Evolutionary conservation across 2,329 filamentous ascomycete genomes (phyloP).

Genomic region (Myriosclerotinia duriaeana): DNA sequence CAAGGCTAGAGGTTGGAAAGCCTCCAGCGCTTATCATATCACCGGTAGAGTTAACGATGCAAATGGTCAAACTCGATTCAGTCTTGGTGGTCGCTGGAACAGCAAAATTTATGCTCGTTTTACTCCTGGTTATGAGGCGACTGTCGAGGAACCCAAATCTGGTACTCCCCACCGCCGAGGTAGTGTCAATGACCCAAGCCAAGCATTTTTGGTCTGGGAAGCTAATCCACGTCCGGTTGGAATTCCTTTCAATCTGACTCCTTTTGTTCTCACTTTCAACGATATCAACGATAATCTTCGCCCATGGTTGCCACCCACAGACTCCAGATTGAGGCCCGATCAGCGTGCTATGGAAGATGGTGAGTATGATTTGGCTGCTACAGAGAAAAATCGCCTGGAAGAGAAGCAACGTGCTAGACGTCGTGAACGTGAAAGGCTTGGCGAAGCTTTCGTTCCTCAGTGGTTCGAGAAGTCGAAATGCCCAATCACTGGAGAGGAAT

Average conservation of each 20-base stretch:
- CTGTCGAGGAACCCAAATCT: conserved; percentile 57
- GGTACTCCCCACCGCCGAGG: conserved; percentile 45
- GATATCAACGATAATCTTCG: conserved; percentile 80
- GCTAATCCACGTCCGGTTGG: conserved; percentile 75
- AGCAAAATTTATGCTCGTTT: conserved; percentile 93
- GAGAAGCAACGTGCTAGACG: conserved; percentile 82
- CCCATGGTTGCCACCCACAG: conserved; percentile 81
- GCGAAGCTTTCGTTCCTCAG: conserved; percentile 77
- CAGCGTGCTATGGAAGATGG: conserved; percentile 98
- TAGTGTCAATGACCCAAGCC: conserved; percentile 62
- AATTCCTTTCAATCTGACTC: conserved; percentile 95
- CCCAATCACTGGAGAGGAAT: conserved; percentile 80
- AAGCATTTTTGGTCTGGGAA: conserved; percentile 92
- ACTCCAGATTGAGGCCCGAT: conserved; percentile 88
- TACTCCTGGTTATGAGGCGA: conserved; percentile 84
- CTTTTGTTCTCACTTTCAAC: conserved; percentile 93
- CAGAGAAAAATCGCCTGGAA: conserved; percentile 92
- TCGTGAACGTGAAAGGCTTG: conserved; percentile 68
- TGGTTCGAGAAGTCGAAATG: conserved; percentile 80
- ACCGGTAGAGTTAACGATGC: conserved; percentile 80
- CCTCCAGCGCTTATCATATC: conserved; percentile 85
- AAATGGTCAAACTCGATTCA: conserved; percentile 79
- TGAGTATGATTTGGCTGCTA: conserved; percentile 89
- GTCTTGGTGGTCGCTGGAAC: conserved; percentile 93
- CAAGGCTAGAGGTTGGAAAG: conserved; percentile 94